phyloP scores from a whole-genome alignment of 1,139 yeast species.

The Debaryomyces singareniensis region DNA sequence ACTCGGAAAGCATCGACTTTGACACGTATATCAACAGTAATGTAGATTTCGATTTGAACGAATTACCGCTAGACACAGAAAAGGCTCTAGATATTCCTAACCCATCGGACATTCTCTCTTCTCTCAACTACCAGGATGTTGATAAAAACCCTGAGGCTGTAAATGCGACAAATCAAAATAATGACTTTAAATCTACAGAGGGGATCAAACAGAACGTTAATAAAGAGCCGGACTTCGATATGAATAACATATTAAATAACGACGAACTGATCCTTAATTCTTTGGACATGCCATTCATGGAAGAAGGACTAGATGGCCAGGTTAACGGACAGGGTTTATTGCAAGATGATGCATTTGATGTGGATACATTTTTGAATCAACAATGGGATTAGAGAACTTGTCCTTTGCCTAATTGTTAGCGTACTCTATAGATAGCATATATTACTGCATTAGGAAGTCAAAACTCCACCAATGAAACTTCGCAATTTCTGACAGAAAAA shows the following conservation, averaged over 20 bases:
- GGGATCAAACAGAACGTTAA: constrained; percentile 8
- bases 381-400: constrained; percentile 15
- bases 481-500: constrained; percentile 6
- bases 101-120: constrained; percentile 34
- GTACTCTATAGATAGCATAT: constrained; percentile 1
- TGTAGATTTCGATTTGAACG: constrained; percentile 8
- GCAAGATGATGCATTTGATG: constrained; percentile 37
- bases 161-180: constrained; percentile 1
- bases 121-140: constrained; percentile 21
- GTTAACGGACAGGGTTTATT: constrained; percentile 15
- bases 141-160: constrained; percentile 1
- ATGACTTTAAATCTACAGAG: constrained; percentile 7
- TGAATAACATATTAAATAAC: constrained; percentile 36
- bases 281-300: constrained; percentile 37
- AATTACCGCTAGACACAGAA: constrained; percentile 5
- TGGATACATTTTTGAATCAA: constrained; percentile 41
- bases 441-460: constrained; percentile 26
- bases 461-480: constrained; percentile 23
- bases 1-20: constrained; percentile 2
- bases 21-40: constrained; percentile 7
- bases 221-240: constrained; percentile 27
- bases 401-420: not conserved
- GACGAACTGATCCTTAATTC: constrained; percentile 42
- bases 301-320: constrained; percentile 25
- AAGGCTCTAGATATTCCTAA: constrained; percentile 17